These are phyloP conservation scores for Acanthamoeba rhysodes DNA, from an alignment of 208 protist genomes.

Conservation along the genomic window DNA sequence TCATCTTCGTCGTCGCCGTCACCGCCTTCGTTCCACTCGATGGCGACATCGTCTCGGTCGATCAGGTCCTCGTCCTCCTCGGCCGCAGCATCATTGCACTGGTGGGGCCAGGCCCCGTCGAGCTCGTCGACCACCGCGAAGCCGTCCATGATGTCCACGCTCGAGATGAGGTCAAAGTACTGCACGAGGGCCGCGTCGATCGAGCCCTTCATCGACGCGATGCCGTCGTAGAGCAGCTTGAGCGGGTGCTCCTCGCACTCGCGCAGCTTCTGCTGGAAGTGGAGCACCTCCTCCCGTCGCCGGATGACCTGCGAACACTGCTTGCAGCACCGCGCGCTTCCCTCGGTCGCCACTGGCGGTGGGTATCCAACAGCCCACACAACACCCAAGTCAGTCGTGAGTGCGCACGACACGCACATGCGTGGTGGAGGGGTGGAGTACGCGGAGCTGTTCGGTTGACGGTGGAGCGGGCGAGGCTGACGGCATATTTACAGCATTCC, in stretches of 20 bases:
- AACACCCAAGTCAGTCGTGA: not conserved
- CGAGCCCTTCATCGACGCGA: conserved; percentile 23
- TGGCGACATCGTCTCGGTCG: conserved; percentile 3
- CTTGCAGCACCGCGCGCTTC: conserved; percentile 68
- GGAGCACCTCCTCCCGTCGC: conserved; percentile 10
- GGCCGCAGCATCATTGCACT: not conserved
- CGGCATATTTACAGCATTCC: conserved; percentile 68
- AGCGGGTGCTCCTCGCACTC: conserved; percentile 36
- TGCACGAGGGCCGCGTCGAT: conserved; percentile 7
- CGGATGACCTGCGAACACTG: conserved; percentile 48
- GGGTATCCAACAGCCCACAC: not conserved
- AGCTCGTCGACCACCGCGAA: conserved; percentile 62
- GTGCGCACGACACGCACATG: not conserved
- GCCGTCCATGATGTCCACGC: conserved; percentile 66
- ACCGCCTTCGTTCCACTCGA: not conserved
- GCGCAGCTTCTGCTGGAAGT: conserved; percentile 58
- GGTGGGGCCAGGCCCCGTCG: not conserved
- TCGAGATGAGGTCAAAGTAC: conserved; percentile 62
- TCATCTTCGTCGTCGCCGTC: too few relatives aligned
- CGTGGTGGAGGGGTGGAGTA: not conserved
- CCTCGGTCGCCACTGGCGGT: not conserved
- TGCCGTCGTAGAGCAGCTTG: conserved; percentile 12
- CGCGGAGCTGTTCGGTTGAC: conserved; percentile 47
- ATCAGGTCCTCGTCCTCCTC: not conserved
- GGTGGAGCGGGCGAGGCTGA: conserved; percentile 49